Evolutionary conservation across 2,329 filamentous ascomycete genomes (phyloP).

Genomic region (Xylariaceae sp.): DNA sequence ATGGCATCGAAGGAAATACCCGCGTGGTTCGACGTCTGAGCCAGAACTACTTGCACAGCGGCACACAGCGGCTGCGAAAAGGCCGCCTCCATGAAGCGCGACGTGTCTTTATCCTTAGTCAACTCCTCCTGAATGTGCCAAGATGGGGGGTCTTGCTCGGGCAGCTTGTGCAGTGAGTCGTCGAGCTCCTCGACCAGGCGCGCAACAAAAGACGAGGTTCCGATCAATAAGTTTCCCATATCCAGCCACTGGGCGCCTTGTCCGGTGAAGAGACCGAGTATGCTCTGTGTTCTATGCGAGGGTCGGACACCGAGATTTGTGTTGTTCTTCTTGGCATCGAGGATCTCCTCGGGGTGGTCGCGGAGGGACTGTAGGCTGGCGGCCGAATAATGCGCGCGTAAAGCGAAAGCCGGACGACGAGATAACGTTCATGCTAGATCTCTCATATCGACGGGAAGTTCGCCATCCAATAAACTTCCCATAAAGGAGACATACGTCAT

Average conservation of each 20-base stretch:
- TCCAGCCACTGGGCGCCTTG: constrained; percentile 32
- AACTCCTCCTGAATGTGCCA: constrained; percentile 19
- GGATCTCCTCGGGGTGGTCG: too few relatives aligned
- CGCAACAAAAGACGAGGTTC: constrained; percentile 7
- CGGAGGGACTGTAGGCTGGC: too few relatives aligned
- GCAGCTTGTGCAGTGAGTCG: constrained; percentile 14
- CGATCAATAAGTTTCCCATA: constrained; percentile 23
- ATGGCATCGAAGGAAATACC: constrained; percentile 24
- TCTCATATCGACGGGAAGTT: too few relatives aligned
- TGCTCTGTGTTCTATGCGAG: not conserved
- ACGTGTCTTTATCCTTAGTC: constrained; percentile 2
- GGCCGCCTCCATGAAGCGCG: constrained; percentile 11
- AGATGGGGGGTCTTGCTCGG: constrained; percentile 11
- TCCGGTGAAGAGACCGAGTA: constrained; percentile 30
- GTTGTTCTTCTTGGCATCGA: too few relatives aligned
- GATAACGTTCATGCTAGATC: too few relatives aligned
- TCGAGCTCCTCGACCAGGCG: constrained; percentile 17
- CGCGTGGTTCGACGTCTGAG: constrained; percentile 29
- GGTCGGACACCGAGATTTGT: not conserved
- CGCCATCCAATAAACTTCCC: too few relatives aligned
- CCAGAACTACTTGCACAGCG: constrained; percentile 36
- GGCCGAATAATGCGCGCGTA: too few relatives aligned
- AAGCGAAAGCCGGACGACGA: too few relatives aligned
- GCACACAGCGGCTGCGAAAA: constrained; percentile 33
- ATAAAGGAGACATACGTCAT: too few relatives aligned